Conservation (phyloP, 768 basidiomycete genomes). For the Lactarius pseudohatsudake region DNA sequence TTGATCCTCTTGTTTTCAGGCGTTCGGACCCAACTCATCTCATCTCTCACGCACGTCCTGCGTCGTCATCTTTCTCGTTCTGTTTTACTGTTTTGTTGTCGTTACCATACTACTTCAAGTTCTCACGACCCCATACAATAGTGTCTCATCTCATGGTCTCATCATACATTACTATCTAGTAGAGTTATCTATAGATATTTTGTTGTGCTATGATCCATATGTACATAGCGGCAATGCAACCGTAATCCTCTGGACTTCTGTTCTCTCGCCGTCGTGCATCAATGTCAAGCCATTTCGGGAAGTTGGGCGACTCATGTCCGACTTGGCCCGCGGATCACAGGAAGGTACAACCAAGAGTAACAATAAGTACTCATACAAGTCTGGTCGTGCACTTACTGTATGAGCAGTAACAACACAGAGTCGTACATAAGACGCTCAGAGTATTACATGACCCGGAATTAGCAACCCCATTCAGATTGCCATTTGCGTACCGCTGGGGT, state of each 20-base stretch:
- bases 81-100: not conserved
- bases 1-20: not conserved
- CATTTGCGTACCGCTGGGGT: not conserved
- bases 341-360: not conserved
- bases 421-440: not conserved
- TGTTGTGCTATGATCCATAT: not conserved
- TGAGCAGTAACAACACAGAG: not conserved
- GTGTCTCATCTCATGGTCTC: not conserved
- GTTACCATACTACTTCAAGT: not conserved
- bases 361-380: not conserved
- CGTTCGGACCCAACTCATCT: not conserved
- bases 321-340: not conserved
- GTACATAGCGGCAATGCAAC: not conserved
- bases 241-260: not conserved
- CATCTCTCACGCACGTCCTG: not conserved
- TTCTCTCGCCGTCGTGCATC: not conserved
- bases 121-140: not conserved
- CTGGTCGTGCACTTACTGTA: not conserved
- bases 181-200: conserved; percentile 1
- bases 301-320: not conserved
- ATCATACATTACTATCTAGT: not conserved
- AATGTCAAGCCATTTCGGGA: not conserved
- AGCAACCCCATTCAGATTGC: not conserved
- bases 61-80: not conserved
- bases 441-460: not conserved